Conservation (phyloP, 2,329 filamentous ascomycete species). For the Claviceps africana region DNA sequence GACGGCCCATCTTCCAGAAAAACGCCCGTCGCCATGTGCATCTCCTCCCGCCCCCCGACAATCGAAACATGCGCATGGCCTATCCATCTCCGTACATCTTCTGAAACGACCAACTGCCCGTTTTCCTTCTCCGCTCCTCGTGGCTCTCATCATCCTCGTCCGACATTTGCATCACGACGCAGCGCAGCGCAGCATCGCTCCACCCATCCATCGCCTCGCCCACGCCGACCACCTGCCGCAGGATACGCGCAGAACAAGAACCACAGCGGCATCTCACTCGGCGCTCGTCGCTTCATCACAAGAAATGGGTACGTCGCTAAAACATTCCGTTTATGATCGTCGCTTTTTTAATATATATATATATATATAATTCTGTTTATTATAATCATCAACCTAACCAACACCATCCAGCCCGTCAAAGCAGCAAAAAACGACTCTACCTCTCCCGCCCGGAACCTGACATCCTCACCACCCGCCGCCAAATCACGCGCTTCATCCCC, state of each 20-base stretch:
- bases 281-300: too few relatives aligned
- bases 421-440: slow-evolving; percentile 29
- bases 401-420: slow-evolving; percentile 3
- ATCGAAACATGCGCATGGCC: background rate
- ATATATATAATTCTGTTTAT: too few relatives aligned
- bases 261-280: too few relatives aligned
- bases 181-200: background rate
- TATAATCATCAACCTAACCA: background rate
- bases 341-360: too few relatives aligned
- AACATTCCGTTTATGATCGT: too few relatives aligned
- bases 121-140: background rate
- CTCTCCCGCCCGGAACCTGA: slow-evolving; percentile 26
- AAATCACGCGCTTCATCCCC: slow-evolving; percentile 26
- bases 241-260: too few relatives aligned
- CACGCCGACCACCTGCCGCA: too few relatives aligned
- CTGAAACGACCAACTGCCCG: background rate
- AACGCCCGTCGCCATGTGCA: background rate
- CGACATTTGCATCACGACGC: background rate
- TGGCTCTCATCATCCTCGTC: background rate
- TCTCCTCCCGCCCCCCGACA: background rate
- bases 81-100: background rate
- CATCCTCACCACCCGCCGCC: slow-evolving; percentile 20
- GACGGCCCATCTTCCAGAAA: background rate
- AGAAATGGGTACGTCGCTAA: too few relatives aligned
- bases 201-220: too few relatives aligned